phyloP scores from a whole-genome alignment of 2,329 filamentous ascomycete species.

The Aspergillus carbonarius region DNA sequence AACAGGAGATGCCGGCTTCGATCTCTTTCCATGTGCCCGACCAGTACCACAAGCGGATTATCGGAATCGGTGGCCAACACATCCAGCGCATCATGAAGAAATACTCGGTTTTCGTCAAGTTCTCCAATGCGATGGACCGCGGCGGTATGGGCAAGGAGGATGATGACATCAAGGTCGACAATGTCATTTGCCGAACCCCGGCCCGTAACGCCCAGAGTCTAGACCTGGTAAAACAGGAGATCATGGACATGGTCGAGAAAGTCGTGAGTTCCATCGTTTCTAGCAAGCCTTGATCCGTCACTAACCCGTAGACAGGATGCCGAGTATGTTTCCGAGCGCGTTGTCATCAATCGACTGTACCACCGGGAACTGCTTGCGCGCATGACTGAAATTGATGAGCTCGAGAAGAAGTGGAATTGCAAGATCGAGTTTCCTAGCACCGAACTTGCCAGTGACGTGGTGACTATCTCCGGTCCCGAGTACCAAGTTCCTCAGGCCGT shows the following conservation, averaged over 20 bases:
- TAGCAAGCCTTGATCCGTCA: neutral
- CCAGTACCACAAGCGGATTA: slow-evolving; percentile 99
- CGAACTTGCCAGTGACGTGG: slow-evolving; percentile 93
- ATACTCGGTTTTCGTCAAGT: slow-evolving; percentile 99
- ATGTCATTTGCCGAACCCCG: slow-evolving; percentile 96
- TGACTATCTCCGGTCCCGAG: slow-evolving; percentile 92
- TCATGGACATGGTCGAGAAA: slow-evolving; percentile 98
- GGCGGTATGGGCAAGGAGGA: slow-evolving; percentile 92
- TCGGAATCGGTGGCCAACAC: slow-evolving; percentile 95
- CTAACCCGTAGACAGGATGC: slow-evolving; percentile 63
- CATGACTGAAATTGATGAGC: slow-evolving; percentile 83
- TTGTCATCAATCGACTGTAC: slow-evolving; percentile 90
- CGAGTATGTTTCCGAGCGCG: slow-evolving; percentile 91
- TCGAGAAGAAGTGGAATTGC: slow-evolving; percentile 99
- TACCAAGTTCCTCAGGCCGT: slow-evolving; percentile 98
- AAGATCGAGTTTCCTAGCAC: slow-evolving; percentile 98
- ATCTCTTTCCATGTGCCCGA: slow-evolving; percentile 99
- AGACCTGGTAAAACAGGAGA: slow-evolving; percentile 97
- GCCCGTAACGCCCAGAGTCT: slow-evolving; percentile 95
- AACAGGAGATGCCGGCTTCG: slow-evolving; percentile 98
- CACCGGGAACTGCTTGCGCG: slow-evolving; percentile 90
- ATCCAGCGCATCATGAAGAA: slow-evolving; percentile 99
- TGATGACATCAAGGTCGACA: slow-evolving; percentile 97
- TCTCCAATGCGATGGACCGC: slow-evolving; percentile 98
- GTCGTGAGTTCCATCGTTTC: slow-evolving; percentile 58